These are phyloP conservation scores for Pichia scutulata DNA, from an alignment of 805 yeast genomes.

Conservation along the genomic window DNA sequence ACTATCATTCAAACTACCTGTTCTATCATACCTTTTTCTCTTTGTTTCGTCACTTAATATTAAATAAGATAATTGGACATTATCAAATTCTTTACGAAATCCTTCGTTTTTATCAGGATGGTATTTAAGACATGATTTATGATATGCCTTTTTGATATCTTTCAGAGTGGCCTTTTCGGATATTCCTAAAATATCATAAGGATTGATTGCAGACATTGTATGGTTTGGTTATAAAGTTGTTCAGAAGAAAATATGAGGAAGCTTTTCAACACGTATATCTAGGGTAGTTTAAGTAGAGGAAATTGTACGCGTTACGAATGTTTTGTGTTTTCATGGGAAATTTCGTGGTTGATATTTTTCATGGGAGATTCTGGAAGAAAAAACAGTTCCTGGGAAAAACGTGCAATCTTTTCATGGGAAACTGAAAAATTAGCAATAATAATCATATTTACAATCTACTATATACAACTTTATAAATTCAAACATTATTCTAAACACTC, in stretches of 20 bases:
- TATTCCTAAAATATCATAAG: conserved; percentile 49
- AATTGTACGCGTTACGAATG: too few species aligned
- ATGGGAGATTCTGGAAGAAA: background rate
- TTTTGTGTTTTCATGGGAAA: too few species aligned
- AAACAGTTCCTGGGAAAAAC: too few species aligned
- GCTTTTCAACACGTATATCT: too few species aligned
- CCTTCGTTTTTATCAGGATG: conserved; percentile 63
- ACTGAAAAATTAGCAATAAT: too few species aligned
- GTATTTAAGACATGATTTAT: conserved; percentile 50
- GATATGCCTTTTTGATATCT: conserved; percentile 60
- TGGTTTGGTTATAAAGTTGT: background rate
- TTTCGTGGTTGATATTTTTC: background rate
- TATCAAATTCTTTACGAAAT: conserved; percentile 43
- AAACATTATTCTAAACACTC: background rate
- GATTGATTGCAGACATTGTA: conserved; percentile 29
- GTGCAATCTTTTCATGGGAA: too few species aligned
- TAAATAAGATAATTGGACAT: conserved; percentile 68
- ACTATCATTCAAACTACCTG: conserved; percentile 49
- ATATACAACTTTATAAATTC: background rate
- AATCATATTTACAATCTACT: too few species aligned
- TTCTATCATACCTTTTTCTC: conserved; percentile 55
- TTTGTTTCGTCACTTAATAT: conserved; percentile 52
- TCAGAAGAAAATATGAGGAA: too few species aligned
- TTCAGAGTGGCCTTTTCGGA: conserved; percentile 34
- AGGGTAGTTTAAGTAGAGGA: too few species aligned